These are phyloP conservation scores for Clavispora fructus DNA, from an alignment of 805 yeast species.

Conservation along the genomic window DNA sequence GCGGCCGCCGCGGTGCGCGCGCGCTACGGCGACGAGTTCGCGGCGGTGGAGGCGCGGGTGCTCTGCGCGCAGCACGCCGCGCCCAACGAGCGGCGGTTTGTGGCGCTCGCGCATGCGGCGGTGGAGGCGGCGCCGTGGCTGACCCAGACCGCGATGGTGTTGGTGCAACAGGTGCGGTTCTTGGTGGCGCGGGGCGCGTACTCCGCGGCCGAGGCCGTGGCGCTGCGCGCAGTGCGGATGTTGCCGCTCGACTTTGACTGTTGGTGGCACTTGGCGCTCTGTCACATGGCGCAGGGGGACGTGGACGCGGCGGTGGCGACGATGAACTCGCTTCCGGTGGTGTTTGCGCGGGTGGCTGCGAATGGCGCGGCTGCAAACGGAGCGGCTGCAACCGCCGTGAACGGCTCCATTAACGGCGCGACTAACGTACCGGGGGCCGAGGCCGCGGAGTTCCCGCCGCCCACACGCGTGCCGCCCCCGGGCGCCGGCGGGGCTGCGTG, in stretches of 20 bases:
- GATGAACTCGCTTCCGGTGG: slow-evolving; percentile 71
- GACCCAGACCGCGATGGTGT: slow-evolving; percentile 53
- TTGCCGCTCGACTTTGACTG: slow-evolving; percentile 73
- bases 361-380: background rate
- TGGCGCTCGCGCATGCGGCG: slow-evolving; percentile 35
- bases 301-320: slow-evolving; percentile 58
- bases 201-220: slow-evolving; percentile 53
- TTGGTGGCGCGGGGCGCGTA: slow-evolving; percentile 50
- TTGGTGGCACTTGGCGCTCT: slow-evolving; percentile 63
- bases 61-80: slow-evolving; percentile 22
- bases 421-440: too few relatives aligned
- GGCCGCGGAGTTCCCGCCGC: background rate
- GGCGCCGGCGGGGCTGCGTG: slow-evolving; percentile 4
- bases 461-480: slow-evolving; percentile 12
- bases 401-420: too few relatives aligned
- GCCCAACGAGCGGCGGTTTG: slow-evolving; percentile 46
- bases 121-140: slow-evolving; percentile 16
- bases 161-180: slow-evolving; percentile 61
- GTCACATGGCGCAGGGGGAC: slow-evolving; percentile 53
- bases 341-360: slow-evolving; percentile 2
- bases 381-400: too few relatives aligned
- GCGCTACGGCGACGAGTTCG: slow-evolving; percentile 12
- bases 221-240: slow-evolving; percentile 55
- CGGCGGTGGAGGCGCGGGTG: slow-evolving; percentile 36
- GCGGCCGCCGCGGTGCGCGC: slow-evolving; percentile 36